Evolutionary conservation across 345 rosid genomes (phyloP), one percentile per base, ranked within the genome.

Genomic region (Zanthoxylum bungeanum): DNA sequence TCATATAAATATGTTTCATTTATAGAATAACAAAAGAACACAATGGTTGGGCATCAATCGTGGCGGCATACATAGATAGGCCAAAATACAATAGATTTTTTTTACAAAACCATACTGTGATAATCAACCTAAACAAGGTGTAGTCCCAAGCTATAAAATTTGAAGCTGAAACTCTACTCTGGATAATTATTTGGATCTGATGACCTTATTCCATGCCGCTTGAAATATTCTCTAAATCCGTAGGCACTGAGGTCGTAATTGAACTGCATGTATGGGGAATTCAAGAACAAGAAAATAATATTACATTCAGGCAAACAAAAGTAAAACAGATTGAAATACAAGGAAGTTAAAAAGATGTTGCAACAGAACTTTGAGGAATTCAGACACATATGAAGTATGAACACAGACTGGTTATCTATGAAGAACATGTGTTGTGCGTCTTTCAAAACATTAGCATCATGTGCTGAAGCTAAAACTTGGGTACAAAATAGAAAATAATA

Each of bases 211-310:
- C 87, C 85, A 31, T 89, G 80, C 70, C 87, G 94, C 86, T 89
- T 95, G 91, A 92, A 92, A 82, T 79, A 92, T 62, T 95, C 99
- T 89, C 94, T 87, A 75, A 92, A 95, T 66, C 98, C 99, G 44
- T 95, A 95, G 0, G 88, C 84, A 72, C 97, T 95, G 75, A 71
- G 74, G 73, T 91, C 96, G 57, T 88, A 89, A 69, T 86, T 89
- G 91, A 89, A 92, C 99, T 92, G 89, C 28, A 74, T 19, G 65
- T 51, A 65, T 0, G 57, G 8, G 60, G 40, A 24, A 21, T 39
- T 0, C 31, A 73, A 21, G 50, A 57, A 7, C 27, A 66, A 61
- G 34, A 37, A 19, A 63, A 14, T 49, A 16, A 36, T 59, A 25
- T 42, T 64, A 9, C 25, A 40, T 19, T 21, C 10, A 4, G 4